Evolutionary conservation across 2,329 filamentous ascomycete species (phyloP), one percentile per base, ranked within the genome.

Genomic region (Myriosclerotinia duriaeana): DNA sequence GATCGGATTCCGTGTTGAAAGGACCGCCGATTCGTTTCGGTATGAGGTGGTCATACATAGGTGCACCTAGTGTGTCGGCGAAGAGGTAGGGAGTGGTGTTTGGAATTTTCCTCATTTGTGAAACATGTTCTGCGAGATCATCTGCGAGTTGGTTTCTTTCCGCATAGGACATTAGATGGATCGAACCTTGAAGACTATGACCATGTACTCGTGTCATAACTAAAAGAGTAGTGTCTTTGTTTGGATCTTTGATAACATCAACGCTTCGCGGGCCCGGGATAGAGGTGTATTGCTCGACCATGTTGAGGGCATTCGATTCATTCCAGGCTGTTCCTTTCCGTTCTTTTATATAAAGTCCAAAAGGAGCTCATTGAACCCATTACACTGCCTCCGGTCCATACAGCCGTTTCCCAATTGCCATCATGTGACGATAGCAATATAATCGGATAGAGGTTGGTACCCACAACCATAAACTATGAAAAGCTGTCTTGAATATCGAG

Each of bases 291-390:
- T 8, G 30, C 34, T 61, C 44, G 20, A 50, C 14, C 30, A 38
- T 61, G 6, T 50, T 61, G 30, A 61, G 20, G 14, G 58, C 26
- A 38, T 60, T 60, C 7, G 44, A 60, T 60, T 60, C 42, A 38
- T 38, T 36, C 20, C 44, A 50, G 12, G 44, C 46, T 11, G 42
- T 61, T 12, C 58, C 30, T 4, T 26, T 15, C 14, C 22, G 22
- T 15, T 36, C 30, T 60, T 34, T 60, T 20, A 60, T 60, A 2
- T 60, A 22, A 46, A 60, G 26, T 15, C 42, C 56, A 5, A 48
- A 60, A 11, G 17, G 40, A 22, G 48, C 20, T 48, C 56, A 17
- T 48, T 60, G 56, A 44, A 58, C 42, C 56, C 42, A 60, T 36
- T 3, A 9, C 14, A 60, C 56, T 9, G 34, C 30, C 6, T 60